These are phyloP conservation scores for Cladophialophora chaetospira DNA, from an alignment of 2,329 filamentous ascomycete genomes.

Conservation along the genomic window DNA sequence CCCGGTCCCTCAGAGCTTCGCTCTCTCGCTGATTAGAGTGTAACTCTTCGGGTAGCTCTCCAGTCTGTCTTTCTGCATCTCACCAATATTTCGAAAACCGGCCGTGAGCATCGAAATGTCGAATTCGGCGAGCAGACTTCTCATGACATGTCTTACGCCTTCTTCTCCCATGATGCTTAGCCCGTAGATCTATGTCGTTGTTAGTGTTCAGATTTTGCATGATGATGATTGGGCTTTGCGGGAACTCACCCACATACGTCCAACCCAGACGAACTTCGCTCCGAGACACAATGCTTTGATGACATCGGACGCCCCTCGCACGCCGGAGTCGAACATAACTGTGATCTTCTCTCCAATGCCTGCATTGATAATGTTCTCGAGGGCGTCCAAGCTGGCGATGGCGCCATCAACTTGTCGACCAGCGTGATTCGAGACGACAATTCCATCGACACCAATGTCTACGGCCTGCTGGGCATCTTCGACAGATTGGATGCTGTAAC, in stretches of 20 bases:
- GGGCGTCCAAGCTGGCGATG: conserved; percentile 59
- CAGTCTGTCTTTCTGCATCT: conserved; percentile 48
- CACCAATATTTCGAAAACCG: conserved; percentile 55
- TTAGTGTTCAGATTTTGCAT: not conserved
- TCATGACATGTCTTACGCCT: conserved; percentile 64
- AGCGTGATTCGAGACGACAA: conserved; percentile 72
- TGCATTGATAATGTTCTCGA: conserved; percentile 60
- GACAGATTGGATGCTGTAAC: conserved; percentile 59
- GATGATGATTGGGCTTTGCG: not conserved
- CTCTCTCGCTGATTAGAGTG: conserved; percentile 42
- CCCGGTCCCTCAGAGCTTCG: conserved; percentile 28
- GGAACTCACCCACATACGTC: conserved; percentile 60
- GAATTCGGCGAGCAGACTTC: conserved; percentile 62
- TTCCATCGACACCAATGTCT: conserved; percentile 64
- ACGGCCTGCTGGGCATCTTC: conserved; percentile 64
- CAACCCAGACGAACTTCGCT: conserved; percentile 64
- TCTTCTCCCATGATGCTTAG: conserved; percentile 59
- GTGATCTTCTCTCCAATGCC: conserved; percentile 52
- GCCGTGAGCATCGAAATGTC: conserved; percentile 64
- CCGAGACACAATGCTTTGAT: conserved; percentile 64
- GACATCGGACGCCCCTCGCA: conserved; percentile 59
- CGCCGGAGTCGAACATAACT: conserved; percentile 63
- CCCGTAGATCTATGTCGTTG: not conserved
- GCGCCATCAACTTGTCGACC: conserved; percentile 66
- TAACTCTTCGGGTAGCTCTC: conserved; percentile 49